Evolutionary conservation across 2,329 filamentous ascomycete genomes (phyloP).

Genomic region (Boeremia exigua): DNA sequence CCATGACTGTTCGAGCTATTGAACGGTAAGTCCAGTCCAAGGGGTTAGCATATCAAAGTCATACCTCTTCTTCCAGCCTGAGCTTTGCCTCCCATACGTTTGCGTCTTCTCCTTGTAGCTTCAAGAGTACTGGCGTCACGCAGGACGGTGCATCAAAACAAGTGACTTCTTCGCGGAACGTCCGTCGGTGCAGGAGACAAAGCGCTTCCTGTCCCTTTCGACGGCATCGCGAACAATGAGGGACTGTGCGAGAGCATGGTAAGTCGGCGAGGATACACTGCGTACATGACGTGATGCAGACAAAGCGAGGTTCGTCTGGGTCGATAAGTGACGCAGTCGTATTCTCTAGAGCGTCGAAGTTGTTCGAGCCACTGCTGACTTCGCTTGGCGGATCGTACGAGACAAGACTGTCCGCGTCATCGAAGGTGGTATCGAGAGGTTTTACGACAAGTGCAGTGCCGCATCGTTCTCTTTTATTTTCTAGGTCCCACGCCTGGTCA

Average conservation of each 20-base stretch:
- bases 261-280: constrained; percentile 37
- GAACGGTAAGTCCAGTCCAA: neutral
- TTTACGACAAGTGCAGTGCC: no score
- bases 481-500: neutral
- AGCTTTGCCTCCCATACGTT: constrained; percentile 24
- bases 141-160: neutral
- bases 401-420: neutral
- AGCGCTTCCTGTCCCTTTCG: constrained; percentile 20
- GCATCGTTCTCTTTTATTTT: no score
- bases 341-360: neutral
- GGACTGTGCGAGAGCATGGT: constrained; percentile 37
- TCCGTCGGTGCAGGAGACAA: constrained; percentile 36
- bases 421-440: neutral
- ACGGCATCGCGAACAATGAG: constrained; percentile 36
- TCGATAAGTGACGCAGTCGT: neutral
- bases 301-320: constrained; percentile 13
- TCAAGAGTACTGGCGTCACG: constrained; percentile 27
- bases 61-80: neutral
- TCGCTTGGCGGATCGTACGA: neutral
- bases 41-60: neutral
- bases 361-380: neutral
- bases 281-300: constrained; percentile 37
- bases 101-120: constrained; percentile 21
- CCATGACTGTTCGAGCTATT: constrained; percentile 23
- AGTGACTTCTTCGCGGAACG: constrained; percentile 19